Evolutionary conservation across 2,329 filamentous ascomycete genomes (phyloP), one percentile per base, ranked within the genome.

Genomic region (Lachnellula occidentalis): DNA sequence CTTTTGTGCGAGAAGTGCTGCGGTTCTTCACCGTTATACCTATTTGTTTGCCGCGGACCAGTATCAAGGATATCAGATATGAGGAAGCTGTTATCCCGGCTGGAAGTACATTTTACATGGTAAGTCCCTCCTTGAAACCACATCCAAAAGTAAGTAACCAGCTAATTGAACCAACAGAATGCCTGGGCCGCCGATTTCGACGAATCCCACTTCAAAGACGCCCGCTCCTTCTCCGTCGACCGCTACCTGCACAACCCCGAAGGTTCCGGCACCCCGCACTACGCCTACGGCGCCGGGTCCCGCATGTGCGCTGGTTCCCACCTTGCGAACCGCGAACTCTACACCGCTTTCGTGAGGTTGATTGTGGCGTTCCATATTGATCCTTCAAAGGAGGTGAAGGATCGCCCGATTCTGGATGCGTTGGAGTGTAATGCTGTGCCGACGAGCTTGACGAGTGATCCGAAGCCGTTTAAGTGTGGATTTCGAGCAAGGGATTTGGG

Each of bases 21-120:
- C 81, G 89, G 24, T 92, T 82, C 75, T 92, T 85, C 79, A 87
- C 84, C 2, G 88, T 92, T 31, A 88, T 92, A 59, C 87, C 88
- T 2, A 86, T 94, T 62, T 90, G 84, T 63, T 76, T 94, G 1
- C 89, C 89, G 0, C 77, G 89, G 3, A 82, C 82, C 15, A 87
- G 78, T 57, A 86, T 88, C 67, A 87, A 85, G 61, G 84, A 88
- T 58, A 88, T 92, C 53, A 74, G 79, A 4, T 92, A 85, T 72
- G 76, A 87, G 22, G 81, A 81, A 15, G 75, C 82, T 0, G 72
- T 78, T 1, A 88, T 94, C 37, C 89, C 89, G 0, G 79, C 87
- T 0, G 86, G 87, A 1, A 91, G 86, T 0, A 89, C 85, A 1
- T 90, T 92, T 62, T 90, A 91, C 71, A 86, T 92, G 87, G 79